Base-by-base conservation (phyloP, 495 filamentous ascomycete species). In the Hypoxylon perforatum region DNA sequence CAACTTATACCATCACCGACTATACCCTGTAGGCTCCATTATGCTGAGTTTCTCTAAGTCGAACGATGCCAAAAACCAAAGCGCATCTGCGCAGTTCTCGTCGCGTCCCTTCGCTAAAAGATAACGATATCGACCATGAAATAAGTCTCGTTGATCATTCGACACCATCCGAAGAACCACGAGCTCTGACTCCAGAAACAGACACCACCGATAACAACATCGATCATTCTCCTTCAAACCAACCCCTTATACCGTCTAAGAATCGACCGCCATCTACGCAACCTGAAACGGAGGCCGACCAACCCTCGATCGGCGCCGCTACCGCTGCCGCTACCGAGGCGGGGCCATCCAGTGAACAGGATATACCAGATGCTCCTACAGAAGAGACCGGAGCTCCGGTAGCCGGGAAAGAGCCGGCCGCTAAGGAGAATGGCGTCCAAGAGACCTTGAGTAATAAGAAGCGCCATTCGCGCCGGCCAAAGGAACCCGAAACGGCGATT, bases 91-190 rank as follows among this genome's bases (percentile, higher is more conserved):
- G 71, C 65, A 79, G 75, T 21, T 82, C 79, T 58, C 83, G 83
- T 68, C 83, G 84, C 70, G 79, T 74, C 12, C 69, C 77, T 55
- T 73, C 77, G 23, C 77, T 82, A 47, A 78, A 79, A 68, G 82
- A 85, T 63, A 79, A 75, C 64, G 82, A 88, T 66, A 86, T 85
- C 66, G 87, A 89, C 56, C 86, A 87, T 72, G 82, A 86, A 72
- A 90, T 90, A 63, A 73, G 57, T 41, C 81, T 90, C 15, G 76
- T 86, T 60, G 84, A 89, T 72, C 78, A 53, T 17, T 39, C 59
- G 14, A 41, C 23, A 12, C 18, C 19, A 0, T 38, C 46, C 18
- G 59, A 78, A 75, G 45, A 76, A 44, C 39, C 76, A 55, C 36
- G 55, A 18, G 49, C 63, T 61, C 36, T 22, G 18, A 68, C 44